Conservation (phyloP, 1,284 basidiomycete species). For the Earliella scabrosa region DNA sequence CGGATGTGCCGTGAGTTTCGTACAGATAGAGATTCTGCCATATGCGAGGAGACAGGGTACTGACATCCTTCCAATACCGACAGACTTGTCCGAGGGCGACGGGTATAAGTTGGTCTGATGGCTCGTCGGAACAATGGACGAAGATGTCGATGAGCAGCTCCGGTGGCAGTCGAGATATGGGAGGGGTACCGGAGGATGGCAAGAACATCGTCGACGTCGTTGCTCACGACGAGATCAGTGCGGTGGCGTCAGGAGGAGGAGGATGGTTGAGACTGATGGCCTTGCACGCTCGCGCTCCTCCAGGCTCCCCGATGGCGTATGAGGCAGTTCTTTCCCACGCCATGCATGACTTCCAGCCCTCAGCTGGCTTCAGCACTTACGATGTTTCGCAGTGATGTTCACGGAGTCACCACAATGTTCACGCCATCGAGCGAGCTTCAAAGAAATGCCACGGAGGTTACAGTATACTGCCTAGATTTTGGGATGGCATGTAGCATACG, state of each 20-base stretch:
- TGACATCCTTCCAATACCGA: constrained; percentile 44
- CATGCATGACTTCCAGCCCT: too few species aligned
- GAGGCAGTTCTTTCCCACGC: constrained; percentile 2
- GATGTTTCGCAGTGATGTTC: too few species aligned
- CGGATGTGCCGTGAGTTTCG: constrained; percentile 41
- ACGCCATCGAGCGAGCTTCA: too few species aligned
- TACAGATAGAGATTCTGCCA: constrained; percentile 64
- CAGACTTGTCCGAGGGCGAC: constrained; percentile 57
- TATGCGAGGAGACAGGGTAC: constrained; percentile 52
- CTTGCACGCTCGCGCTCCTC: neutral
- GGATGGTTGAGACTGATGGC: neutral
- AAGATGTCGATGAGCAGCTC: constrained; percentile 72
- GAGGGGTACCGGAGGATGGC: constrained; percentile 1
- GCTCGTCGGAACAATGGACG: constrained; percentile 40
- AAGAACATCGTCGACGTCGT: constrained; percentile 13
- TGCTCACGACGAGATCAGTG: constrained; percentile 16
- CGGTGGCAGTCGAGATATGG: constrained; percentile 49
- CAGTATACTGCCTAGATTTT: constrained; percentile 31
- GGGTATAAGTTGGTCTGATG: constrained; percentile 46
- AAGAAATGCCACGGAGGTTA: constrained; percentile 23
- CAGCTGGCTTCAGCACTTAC: too few species aligned
- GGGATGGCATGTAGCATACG: constrained; percentile 31
- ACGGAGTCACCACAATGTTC: too few species aligned
- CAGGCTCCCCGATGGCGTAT: neutral
- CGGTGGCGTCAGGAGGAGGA: neutral